phyloP scores from a whole-genome alignment of 805 yeast species.

The Starmerella sp. region DNA sequence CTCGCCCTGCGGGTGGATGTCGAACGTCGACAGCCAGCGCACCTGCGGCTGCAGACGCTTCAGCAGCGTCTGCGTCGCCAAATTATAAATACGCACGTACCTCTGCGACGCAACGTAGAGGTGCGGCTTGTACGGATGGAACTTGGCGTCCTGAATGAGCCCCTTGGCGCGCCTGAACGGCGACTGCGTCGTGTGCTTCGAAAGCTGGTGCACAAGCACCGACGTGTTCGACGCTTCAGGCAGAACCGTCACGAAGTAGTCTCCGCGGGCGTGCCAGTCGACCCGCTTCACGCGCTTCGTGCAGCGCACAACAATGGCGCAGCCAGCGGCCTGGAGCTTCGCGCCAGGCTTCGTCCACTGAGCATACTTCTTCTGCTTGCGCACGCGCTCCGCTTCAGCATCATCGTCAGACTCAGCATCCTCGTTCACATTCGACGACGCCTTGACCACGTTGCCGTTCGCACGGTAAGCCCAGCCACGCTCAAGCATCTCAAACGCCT shows the following conservation, averaged over 20 bases:
- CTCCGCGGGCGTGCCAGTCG: constrained; percentile 96
- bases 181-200: constrained; percentile 88
- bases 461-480: constrained; percentile 79
- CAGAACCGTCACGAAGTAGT: constrained; percentile 92
- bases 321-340: constrained; percentile 50
- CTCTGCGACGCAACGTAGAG: constrained; percentile 90
- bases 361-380: constrained; percentile 31
- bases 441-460: constrained; percentile 25
- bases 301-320: constrained; percentile 60
- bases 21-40: constrained; percentile 82
- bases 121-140: constrained; percentile 94
- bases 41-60: constrained; percentile 92
- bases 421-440: constrained; percentile 10
- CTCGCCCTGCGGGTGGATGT: constrained; percentile 93
- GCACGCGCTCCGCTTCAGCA: constrained; percentile 29
- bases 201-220: constrained; percentile 85
- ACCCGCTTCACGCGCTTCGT: constrained; percentile 59
- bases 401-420: not conserved
- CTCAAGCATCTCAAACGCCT: constrained; percentile 67
- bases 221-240: constrained; percentile 84
- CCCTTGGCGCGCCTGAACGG: constrained; percentile 93
- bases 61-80: constrained; percentile 69
- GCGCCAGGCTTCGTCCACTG: constrained; percentile 75
- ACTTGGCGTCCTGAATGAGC: constrained; percentile 86
- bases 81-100: constrained; percentile 79